phyloP scores from a whole-genome alignment of 208 protist species.

The Trypanosoma cruzi region DNA sequence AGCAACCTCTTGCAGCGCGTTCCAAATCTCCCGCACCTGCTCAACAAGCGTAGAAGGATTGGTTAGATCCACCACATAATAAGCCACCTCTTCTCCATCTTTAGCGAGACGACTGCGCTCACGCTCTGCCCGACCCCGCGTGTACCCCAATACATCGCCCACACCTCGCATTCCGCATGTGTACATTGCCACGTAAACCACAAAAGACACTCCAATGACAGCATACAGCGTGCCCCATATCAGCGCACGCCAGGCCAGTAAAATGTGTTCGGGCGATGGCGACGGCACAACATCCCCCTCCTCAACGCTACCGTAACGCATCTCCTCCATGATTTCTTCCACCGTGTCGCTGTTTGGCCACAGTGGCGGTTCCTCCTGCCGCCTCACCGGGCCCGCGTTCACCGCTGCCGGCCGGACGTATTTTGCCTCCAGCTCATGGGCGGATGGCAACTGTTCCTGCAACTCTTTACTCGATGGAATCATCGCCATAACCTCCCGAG shows the following conservation, averaged over 20 bases:
- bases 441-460: conserved; percentile 54
- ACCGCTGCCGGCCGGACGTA: conserved; percentile 31
- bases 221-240: conserved; percentile 75
- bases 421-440: conserved; percentile 47
- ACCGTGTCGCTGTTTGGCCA: conserved; percentile 30
- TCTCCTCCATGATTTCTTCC: conserved; percentile 31
- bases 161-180: conserved; percentile 49
- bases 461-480: conserved; percentile 61
- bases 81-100: conserved; percentile 33
- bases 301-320: conserved; percentile 25
- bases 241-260: conserved; percentile 73
- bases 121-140: conserved; percentile 42
- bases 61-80: conserved; percentile 75
- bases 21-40: conserved; percentile 66
- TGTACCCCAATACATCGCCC: conserved; percentile 37
- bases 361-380: conserved; percentile 8
- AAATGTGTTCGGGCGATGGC: conserved; percentile 44
- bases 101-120: conserved; percentile 42
- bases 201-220: conserved; percentile 40
- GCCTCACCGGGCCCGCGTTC: background rate
- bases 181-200: conserved; percentile 54
- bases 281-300: conserved; percentile 6
- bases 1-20: conserved; percentile 40
- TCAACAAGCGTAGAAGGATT: conserved; percentile 43
- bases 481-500: conserved; percentile 49